Evolutionary conservation across 1,284 basidiomycete species (phyloP).

Genomic region (Serendipita sp.): DNA sequence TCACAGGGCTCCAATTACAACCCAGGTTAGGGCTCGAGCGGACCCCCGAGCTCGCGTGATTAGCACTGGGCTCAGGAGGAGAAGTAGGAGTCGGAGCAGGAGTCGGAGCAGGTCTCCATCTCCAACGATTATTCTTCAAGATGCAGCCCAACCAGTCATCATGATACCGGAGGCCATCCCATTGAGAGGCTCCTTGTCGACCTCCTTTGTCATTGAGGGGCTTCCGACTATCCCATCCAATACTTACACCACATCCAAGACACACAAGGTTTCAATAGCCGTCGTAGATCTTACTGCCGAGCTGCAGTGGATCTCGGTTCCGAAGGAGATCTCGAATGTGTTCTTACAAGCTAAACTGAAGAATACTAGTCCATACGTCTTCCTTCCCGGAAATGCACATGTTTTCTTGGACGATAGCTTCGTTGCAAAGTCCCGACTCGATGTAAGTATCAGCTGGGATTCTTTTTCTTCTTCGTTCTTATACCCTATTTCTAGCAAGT

Average conservation of each 20-base stretch:
- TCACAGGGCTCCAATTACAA: too few relatives aligned
- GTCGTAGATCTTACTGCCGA: constrained; percentile 31
- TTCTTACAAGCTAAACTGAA: constrained; percentile 24
- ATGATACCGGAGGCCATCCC: neutral
- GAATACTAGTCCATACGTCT: constrained; percentile 14
- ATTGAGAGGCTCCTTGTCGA: constrained; percentile 30
- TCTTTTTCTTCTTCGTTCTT: neutral
- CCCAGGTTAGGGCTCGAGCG: too few relatives aligned
- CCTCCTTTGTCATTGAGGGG: constrained; percentile 36
- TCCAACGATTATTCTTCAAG: too few relatives aligned
- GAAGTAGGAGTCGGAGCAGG: too few relatives aligned
- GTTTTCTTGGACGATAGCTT: constrained; percentile 19
- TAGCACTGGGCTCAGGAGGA: too few relatives aligned
- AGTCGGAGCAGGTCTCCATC: too few relatives aligned
- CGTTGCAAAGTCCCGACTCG: constrained; percentile 16
- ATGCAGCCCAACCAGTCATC: too few relatives aligned
- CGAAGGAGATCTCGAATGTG: constrained; percentile 30
- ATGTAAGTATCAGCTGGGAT: constrained; percentile 4
- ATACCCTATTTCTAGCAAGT: constrained; percentile 9
- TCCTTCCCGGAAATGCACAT: constrained; percentile 16
- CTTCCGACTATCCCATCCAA: constrained; percentile 38
- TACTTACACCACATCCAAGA: constrained; percentile 17
- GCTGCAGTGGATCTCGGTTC: constrained; percentile 35
- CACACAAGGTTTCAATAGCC: constrained; percentile 40
- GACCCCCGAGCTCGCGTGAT: too few relatives aligned